Evolutionary conservation across 176 grass and related monocot species (phyloP).

Genomic region (Juncus inflexus): DNA sequence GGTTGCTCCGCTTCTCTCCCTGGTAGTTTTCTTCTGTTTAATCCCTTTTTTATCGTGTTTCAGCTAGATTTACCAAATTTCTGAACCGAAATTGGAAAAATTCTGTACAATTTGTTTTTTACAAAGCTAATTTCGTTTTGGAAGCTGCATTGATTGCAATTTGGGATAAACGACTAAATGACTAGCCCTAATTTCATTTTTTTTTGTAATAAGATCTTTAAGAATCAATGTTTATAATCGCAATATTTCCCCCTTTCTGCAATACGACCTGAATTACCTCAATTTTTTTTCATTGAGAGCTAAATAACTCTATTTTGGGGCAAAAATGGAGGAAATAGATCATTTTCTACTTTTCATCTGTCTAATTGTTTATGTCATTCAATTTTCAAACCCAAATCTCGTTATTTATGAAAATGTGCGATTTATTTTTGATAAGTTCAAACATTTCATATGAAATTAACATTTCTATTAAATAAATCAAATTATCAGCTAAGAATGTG

Average conservation of each 20-base stretch:
- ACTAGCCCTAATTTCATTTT: background rate
- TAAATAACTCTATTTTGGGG: background rate
- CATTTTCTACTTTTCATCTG: background rate
- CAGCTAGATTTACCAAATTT: background rate
- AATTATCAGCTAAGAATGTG: slow-evolving; percentile 45
- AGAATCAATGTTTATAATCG: background rate
- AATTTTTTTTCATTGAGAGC: too few species aligned
- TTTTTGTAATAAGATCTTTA: slow-evolving; percentile 5
- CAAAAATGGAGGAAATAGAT: background rate
- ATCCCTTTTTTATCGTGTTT: background rate
- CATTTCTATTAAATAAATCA: too few species aligned
- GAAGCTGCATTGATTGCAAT: background rate
- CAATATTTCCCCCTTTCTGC: background rate
- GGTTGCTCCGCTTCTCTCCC: slow-evolving; percentile 77
- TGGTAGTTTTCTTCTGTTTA: slow-evolving; percentile 30
- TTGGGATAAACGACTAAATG: background rate
- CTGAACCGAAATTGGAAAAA: background rate
- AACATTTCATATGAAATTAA: too few species aligned
- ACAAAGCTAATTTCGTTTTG: slow-evolving; percentile 6
- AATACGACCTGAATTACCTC: background rate
- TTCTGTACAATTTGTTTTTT: background rate
- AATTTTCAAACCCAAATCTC: background rate
- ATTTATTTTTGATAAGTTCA: background rate
- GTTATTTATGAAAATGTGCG: slow-evolving; percentile 19
- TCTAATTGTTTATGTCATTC: background rate